A percentile compares a stretch with the other conserved stretches of the same genome.
Evolutionary conservation across 495 filamentous ascomycete genomes (phyloP).

Genomic region (Talaromyces trachyspermus): DNA sequence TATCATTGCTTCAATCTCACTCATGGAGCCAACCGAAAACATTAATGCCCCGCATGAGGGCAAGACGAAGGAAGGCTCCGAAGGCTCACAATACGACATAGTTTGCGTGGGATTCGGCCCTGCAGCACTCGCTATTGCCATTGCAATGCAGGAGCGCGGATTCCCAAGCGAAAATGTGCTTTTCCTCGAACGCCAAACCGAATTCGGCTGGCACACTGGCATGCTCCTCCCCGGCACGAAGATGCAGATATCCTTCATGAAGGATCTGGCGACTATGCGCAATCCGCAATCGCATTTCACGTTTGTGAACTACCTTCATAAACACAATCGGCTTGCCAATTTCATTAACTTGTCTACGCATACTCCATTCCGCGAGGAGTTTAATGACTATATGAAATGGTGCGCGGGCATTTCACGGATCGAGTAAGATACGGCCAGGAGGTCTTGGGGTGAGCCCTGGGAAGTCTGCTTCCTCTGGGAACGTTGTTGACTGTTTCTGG

Average conservation of each 20-base stretch:
- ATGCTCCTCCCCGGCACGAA: conserved; percentile 89
- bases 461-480: conserved; percentile 17
- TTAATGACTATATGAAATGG: conserved; percentile 93
- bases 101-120: conserved; percentile 92
- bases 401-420: conserved; percentile 75
- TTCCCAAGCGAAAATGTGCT: conserved; percentile 54
- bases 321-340: conserved; percentile 67
- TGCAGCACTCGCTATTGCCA: conserved; percentile 84
- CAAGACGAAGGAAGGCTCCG: not conserved
- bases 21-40: not conserved
- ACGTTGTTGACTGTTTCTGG: conserved; percentile 44
- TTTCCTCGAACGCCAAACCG: conserved; percentile 77
- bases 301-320: conserved; percentile 88
- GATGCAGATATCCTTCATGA: conserved; percentile 98
- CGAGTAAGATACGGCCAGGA: conserved; percentile 75
- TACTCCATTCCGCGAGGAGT: conserved; percentile 77
- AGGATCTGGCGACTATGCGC: conserved; percentile 84
- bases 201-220: conserved; percentile 87
- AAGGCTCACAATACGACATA: conserved; percentile 52
- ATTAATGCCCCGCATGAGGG: not conserved
- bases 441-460: conserved; percentile 47
- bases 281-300: conserved; percentile 88
- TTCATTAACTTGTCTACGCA: conserved; percentile 91
- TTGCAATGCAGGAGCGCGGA: conserved; percentile 68
- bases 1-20: not conserved